These are phyloP conservation scores for Arthrobotrys conoides DNA, from an alignment of 2,329 filamentous ascomycete species.

Conservation along the genomic window DNA sequence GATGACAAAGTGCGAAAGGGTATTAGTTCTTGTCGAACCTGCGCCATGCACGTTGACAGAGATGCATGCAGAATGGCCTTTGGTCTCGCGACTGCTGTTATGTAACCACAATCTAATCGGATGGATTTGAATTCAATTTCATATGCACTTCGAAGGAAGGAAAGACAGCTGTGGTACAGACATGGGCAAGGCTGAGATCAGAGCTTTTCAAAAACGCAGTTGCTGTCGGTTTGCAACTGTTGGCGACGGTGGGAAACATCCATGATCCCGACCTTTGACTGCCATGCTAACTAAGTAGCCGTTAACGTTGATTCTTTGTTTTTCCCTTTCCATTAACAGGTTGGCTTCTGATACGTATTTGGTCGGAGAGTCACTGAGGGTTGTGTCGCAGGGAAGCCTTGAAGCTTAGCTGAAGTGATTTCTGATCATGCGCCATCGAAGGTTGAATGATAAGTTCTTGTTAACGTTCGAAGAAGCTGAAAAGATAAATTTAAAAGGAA, in stretches of 20 bases:
- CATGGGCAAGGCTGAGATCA: conserved; percentile 36
- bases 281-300: background rate
- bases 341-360: conserved; percentile 21
- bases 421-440: conserved; percentile 32
- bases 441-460: background rate
- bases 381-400: conserved; percentile 43
- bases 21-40: conserved; percentile 22
- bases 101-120: conserved; percentile 36
- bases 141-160: background rate
- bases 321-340: background rate
- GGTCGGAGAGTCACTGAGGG: conserved; percentile 40
- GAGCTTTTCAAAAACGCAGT: conserved; percentile 44
- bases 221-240: background rate
- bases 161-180: background rate
- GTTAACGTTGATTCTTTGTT: no score
- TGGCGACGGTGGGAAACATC: conserved; percentile 4
- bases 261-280: conserved; percentile 27
- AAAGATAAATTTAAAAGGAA: conserved; percentile 48
- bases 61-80: conserved; percentile 25
- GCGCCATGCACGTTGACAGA: conserved; percentile 49
- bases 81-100: conserved; percentile 34
- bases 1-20: background rate
- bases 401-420: conserved; percentile 3
- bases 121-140: conserved; percentile 1
- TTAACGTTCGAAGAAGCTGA: no score